These are phyloP conservation scores for Dendrostoma leiphaemia DNA, from an alignment of 2,329 filamentous ascomycete species.

Conservation along the genomic window DNA sequence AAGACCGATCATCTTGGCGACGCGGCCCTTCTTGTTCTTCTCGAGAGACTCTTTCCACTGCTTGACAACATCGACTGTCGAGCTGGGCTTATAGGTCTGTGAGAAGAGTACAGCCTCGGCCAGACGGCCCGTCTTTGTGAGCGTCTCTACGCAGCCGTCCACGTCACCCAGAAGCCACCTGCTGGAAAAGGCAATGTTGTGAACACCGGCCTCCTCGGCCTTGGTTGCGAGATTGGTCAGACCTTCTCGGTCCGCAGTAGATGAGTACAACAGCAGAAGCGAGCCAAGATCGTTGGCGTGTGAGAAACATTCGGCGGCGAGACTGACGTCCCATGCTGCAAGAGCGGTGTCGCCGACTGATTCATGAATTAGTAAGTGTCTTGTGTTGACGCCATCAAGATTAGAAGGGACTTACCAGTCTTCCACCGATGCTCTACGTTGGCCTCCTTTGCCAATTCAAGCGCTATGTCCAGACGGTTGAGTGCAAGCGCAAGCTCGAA, in stretches of 20 bases:
- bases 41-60: slow-evolving; percentile 84
- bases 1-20: slow-evolving; percentile 78
- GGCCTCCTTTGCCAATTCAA: slow-evolving; percentile 78
- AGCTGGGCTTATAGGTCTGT: slow-evolving; percentile 91
- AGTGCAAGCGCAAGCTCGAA: slow-evolving; percentile 88
- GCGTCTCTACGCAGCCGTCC: slow-evolving; percentile 74
- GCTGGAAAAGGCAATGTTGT: slow-evolving; percentile 91
- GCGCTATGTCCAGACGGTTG: slow-evolving; percentile 79
- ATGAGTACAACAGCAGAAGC: slow-evolving; percentile 82
- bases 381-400: too few species aligned
- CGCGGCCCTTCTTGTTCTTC: slow-evolving; percentile 79
- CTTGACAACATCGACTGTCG: slow-evolving; percentile 64
- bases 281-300: slow-evolving; percentile 90
- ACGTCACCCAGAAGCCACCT: slow-evolving; percentile 86
- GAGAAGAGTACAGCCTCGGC: slow-evolving; percentile 89
- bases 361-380: neutral
- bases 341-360: slow-evolving; percentile 85
- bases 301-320: slow-evolving; percentile 91
- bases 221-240: slow-evolving; percentile 70
- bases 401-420: slow-evolving; percentile 44
- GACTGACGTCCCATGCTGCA: slow-evolving; percentile 76
- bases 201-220: slow-evolving; percentile 72
- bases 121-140: slow-evolving; percentile 73
- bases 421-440: slow-evolving; percentile 98
- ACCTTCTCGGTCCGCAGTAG: slow-evolving; percentile 75